Base-by-base conservation (phyloP, 306 rosid species). In the Vicia sativa region DNA sequence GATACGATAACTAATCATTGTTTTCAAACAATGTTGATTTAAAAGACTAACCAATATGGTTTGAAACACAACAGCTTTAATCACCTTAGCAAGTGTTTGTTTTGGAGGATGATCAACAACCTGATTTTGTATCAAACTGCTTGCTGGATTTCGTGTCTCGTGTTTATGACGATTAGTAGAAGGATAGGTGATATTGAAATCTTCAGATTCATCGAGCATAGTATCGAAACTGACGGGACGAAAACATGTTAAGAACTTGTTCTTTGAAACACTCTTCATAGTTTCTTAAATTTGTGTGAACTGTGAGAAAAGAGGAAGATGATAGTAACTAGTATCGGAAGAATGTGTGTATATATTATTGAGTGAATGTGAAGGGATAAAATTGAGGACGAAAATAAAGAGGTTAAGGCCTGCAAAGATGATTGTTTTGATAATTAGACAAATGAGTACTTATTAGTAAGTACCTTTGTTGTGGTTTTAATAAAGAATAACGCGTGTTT, bases 191-290 rank as follows among this genome's bases (percentile, higher is more conserved):
- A 49, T 18, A 0, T 28, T 11, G 28, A 25, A 2, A 25, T 25
- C 28, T 73, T 34, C 44, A n/a, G 86, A 13, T 1, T 87, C 77
- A 23, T 25, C 28, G 3, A 75, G 81, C 74, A 67, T 38, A 38
- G 70, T n/a, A 60, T 81, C 95, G 35, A 81, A 57, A 45, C 84
- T 82, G 11, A 37, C 78, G 7, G 95, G 91, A 54, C 88, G 93
- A 63, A 86, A 88, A 71, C 98, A 92, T 39, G 79, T 83, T 67
- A 86, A 67, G 70, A 89, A 79, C 81, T 65, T 88, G 84, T 74
- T 89, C 48, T 74, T 82, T 16, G 90, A 79, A 65, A 11, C 78
- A 68, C 57, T 81, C 82, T 71, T 86, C 97, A 83, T 92, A 50
- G 11, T 44, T n/a, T n/a, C 26, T 0, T 0, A 4, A 14, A 8